A percentile compares a stretch with the other conserved stretches of the same genome.
phyloP scores from a whole-genome alignment of 208 protist genomes.

The Leishmania aethiopica region DNA sequence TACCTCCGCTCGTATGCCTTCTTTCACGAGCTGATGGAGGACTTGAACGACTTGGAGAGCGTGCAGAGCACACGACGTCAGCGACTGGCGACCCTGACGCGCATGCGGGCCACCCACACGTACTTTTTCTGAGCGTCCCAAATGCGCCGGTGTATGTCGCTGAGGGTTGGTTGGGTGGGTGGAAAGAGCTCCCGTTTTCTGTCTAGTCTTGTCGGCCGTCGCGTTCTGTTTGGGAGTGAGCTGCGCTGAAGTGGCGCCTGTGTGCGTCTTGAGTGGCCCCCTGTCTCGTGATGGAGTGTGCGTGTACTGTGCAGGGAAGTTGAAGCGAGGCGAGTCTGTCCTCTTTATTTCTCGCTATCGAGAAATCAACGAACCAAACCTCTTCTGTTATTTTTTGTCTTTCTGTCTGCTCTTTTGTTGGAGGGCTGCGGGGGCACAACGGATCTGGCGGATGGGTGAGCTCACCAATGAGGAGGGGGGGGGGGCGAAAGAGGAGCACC shows the following conservation, averaged over 20 bases:
- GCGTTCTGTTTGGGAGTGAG: background rate
- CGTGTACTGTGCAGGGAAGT: background rate
- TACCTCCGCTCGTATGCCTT: slow-evolving; percentile 58
- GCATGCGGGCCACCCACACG: slow-evolving; percentile 66
- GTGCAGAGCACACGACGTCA: slow-evolving; percentile 49
- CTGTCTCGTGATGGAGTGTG: background rate
- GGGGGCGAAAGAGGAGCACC: background rate
- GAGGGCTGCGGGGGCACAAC: background rate
- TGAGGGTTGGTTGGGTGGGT: background rate
- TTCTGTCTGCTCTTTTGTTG: background rate
- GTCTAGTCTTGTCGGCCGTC: background rate
- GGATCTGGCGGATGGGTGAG: background rate
- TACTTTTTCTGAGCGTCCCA: slow-evolving; percentile 38
- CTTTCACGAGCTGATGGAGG: slow-evolving; percentile 60
- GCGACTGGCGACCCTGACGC: slow-evolving; percentile 54
- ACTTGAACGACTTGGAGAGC: slow-evolving; percentile 75
- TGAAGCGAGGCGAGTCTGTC: background rate
- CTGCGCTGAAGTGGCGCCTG: background rate
- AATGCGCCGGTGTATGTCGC: background rate
- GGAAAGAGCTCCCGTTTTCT: background rate
- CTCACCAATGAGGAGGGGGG: background rate
- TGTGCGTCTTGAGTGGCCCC: background rate
- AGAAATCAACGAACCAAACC: background rate
- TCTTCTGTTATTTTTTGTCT: background rate
- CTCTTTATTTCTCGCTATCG: background rate